Evolutionary conservation across 2,329 filamentous ascomycete species (phyloP), one percentile per base, ranked within the genome.

Genomic region (Aspergillus sp.): DNA sequence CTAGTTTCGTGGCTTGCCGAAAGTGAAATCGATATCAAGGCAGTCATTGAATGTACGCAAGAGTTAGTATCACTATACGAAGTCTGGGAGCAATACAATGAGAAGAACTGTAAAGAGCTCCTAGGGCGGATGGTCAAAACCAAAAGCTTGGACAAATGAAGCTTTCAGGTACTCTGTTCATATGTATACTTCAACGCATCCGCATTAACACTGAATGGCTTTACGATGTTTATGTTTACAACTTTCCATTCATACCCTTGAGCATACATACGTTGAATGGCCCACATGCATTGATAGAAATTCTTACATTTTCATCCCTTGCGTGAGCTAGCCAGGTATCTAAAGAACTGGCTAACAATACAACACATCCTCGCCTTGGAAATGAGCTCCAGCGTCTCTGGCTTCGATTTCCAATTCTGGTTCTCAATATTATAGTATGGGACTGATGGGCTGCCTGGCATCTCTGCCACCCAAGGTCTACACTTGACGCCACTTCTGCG

Each of bases 1-100:
- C 81, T 96, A 41, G 84, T 91, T 9, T 84, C 85, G 41, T 97
- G 92, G 89, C 80, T 96, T 56, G 89, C 92, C 1, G 91, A 96
- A 70, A 95, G 90, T 67, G 89, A 86, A 56, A 85, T 96, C 43
- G 90, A 96, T 66, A 89, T 96, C 67, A 86, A 90, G 63, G 89
- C 87, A 32, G 88, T 96, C 73, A 89, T 96, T 50, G 91, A 96
- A 74, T 91, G 89, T 68, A 93, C 90, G 0, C 93, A 97, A 75
- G 93, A 96, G 76, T 83, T 96, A 61, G 90, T 97, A 53, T 93
- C 90, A 3, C 84, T 96, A 62, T 96, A 96, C 71, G 90, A 96
- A 68, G 76, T 85, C 1, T 89, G 86, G 85, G 86, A 89, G 63
- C 78, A 79, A 58, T 89, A 86, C 68, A 84, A 78, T 54, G 86